A percentile compares a stretch with the other conserved stretches of the same genome.
Evolutionary conservation across 805 yeast genomes (phyloP).

Genomic region (Suhomyces sp.): DNA sequence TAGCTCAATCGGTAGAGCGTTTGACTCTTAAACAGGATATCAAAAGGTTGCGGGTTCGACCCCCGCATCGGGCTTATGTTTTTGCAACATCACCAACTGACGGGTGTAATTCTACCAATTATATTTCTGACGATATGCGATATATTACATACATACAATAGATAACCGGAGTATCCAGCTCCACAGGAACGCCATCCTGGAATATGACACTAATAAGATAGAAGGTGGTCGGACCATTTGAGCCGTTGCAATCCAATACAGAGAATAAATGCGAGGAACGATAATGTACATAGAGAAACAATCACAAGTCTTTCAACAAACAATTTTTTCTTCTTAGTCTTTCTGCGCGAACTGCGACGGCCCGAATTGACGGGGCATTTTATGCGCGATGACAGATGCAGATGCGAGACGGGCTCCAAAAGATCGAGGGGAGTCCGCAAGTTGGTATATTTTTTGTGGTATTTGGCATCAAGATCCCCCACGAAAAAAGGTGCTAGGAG

Average conservation of each 20-base stretch:
- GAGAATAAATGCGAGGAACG: conserved; percentile 13
- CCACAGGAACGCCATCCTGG: neutral
- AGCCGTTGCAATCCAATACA: conserved; percentile 18
- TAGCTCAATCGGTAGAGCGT: conserved; percentile 13
- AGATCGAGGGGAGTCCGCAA: conserved; percentile 9
- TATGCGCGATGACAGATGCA: neutral
- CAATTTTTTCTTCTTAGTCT: conserved; percentile 7
- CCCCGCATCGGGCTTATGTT: conserved; percentile 7
- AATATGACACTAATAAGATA: neutral
- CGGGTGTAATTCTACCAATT: neutral
- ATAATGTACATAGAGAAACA: conserved; percentile 11
- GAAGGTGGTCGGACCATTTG: conserved; percentile 17
- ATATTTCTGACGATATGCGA: neutral
- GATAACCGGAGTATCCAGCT: neutral
- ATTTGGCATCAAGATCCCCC: conserved; percentile 23
- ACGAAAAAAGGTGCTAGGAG: conserved; percentile 30
- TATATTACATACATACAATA: neutral
- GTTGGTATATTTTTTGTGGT: conserved; percentile 15
- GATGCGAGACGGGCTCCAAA: neutral
- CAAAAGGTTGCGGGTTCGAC: conserved; percentile 12
- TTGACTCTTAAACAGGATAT: conserved; percentile 8
- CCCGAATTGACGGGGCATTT: neutral
- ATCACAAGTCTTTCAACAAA: conserved; percentile 11
- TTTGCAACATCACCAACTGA: neutral
- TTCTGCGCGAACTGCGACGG: conserved; percentile 5